Conservation (phyloP, 371 early-diverging fungal species). For the Funneliformis caledonium region DNA sequence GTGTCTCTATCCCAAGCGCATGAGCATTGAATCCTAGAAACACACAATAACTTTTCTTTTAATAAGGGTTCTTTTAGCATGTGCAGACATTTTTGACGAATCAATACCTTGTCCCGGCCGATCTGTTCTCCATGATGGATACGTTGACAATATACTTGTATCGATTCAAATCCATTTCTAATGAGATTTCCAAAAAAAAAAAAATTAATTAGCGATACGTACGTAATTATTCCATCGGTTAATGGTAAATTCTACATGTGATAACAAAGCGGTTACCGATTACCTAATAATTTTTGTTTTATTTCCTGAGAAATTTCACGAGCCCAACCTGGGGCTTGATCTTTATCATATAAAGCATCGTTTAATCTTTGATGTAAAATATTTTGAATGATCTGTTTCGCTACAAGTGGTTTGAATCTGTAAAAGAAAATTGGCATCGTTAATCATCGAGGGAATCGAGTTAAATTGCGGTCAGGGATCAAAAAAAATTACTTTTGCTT, state of each 20-base stretch:
- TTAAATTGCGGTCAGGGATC: not conserved
- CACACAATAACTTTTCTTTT: too few species aligned
- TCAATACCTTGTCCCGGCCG: constrained; percentile 63
- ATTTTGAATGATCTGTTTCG: constrained; percentile 59
- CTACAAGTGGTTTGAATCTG: constrained; percentile 64
- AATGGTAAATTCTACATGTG: not conserved
- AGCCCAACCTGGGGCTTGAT: constrained; percentile 58
- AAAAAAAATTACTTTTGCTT: not conserved
- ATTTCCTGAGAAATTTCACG: constrained; percentile 67
- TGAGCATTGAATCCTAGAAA: constrained; percentile 57
- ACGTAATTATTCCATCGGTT: not conserved
- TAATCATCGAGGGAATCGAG: not conserved
- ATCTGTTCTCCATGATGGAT: constrained; percentile 65
- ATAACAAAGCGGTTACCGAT: not conserved
- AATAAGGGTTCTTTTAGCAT: too few species aligned
- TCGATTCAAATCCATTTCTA: constrained; percentile 61
- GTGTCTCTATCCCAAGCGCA: constrained; percentile 78
- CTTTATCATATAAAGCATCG: constrained; percentile 58
- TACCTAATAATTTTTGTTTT: constrained; percentile 67
- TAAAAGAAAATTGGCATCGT: not conserved
- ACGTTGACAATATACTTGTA: constrained; percentile 75
- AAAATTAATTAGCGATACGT: not conserved
- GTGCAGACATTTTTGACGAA: too few species aligned
- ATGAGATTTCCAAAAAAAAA: not conserved
- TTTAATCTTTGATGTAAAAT: constrained; percentile 56